Evolutionary conservation across 179 eudicot species (phyloP).

Genomic region (Actinidia polygama): DNA sequence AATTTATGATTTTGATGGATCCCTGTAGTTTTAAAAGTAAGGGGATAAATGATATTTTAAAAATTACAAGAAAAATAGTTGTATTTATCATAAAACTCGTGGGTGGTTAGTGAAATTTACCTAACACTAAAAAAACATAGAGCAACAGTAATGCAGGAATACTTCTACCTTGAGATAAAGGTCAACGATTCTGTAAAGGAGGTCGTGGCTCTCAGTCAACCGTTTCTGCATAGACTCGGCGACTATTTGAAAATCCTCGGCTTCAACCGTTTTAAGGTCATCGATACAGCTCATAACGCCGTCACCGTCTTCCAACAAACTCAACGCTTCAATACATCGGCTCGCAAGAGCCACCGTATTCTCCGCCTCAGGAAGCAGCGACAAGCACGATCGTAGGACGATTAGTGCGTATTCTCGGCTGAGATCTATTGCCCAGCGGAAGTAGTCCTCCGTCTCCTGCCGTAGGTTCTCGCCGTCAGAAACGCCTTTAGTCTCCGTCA

Average conservation of each 20-base stretch:
- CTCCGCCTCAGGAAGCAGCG: constrained; percentile 78
- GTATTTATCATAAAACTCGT: too few species aligned
- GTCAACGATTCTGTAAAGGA: constrained; percentile 63
- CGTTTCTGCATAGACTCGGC: constrained; percentile 54
- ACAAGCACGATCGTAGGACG: constrained; percentile 54
- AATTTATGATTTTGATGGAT: too few species aligned
- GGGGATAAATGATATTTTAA: too few species aligned
- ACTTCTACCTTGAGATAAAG: constrained; percentile 70
- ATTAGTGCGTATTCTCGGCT: constrained; percentile 45
- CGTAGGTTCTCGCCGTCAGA: constrained; percentile 41
- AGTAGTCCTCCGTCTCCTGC: constrained; percentile 64
- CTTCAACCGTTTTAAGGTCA: constrained; percentile 44
- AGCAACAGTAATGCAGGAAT: too few species aligned
- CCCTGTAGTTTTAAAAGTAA: too few species aligned
- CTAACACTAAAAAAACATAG: too few species aligned
- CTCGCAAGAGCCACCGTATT: constrained; percentile 55
- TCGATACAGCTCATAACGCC: constrained; percentile 45
- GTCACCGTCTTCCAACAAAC: constrained; percentile 39
- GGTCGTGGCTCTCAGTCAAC: constrained; percentile 60
- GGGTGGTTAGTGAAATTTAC: too few species aligned
- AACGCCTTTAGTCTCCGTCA: constrained; percentile 32
- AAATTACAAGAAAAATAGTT: too few species aligned
- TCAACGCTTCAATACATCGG: constrained; percentile 65
- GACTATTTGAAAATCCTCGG: constrained; percentile 51
- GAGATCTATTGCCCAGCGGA: constrained; percentile 43